Percentiles rank a stretch among this genome's conserved stretches.
phyloP scores from a whole-genome alignment of 1,284 basidiomycete genomes.

The Ceratobasidium sp. region DNA sequence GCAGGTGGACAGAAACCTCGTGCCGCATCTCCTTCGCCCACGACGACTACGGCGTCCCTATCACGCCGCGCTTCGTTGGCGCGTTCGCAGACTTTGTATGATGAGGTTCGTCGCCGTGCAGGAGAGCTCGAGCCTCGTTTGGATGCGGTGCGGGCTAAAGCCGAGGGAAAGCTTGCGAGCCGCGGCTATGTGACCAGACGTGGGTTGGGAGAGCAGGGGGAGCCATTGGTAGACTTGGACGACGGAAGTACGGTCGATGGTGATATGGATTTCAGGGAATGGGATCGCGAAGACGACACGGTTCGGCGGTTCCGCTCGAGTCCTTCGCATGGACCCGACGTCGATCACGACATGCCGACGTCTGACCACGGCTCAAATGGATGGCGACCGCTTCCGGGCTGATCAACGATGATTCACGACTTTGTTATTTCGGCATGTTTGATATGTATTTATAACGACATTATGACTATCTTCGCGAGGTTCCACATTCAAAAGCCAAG shows the following conservation, averaged over 20 bases:
- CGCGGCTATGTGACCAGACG: constrained; percentile 16
- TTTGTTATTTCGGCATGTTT: neutral
- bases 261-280: constrained; percentile 20
- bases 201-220: constrained; percentile 21
- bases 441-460: neutral
- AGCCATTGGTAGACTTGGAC: constrained; percentile 18
- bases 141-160: constrained; percentile 28
- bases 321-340: constrained; percentile 9
- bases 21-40: neutral
- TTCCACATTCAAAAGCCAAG: too few relatives aligned
- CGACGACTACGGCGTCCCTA: neutral
- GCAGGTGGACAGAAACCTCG: neutral
- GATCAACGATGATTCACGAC: neutral
- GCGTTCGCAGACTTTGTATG: constrained; percentile 18
- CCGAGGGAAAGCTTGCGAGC: constrained; percentile 12
- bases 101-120: constrained; percentile 23
- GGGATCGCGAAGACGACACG: constrained; percentile 19
- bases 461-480: neutral
- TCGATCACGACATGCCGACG: constrained; percentile 8
- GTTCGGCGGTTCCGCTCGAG: constrained; percentile 14
- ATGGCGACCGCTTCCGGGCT: constrained; percentile 22
- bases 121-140: constrained; percentile 23
- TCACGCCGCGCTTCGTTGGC: constrained; percentile 21
- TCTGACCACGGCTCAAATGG: constrained; percentile 1
- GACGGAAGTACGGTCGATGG: constrained; percentile 5